Base-by-base conservation (phyloP, 768 basidiomycete species). In the Candolleomyces aberdarensis region DNA sequence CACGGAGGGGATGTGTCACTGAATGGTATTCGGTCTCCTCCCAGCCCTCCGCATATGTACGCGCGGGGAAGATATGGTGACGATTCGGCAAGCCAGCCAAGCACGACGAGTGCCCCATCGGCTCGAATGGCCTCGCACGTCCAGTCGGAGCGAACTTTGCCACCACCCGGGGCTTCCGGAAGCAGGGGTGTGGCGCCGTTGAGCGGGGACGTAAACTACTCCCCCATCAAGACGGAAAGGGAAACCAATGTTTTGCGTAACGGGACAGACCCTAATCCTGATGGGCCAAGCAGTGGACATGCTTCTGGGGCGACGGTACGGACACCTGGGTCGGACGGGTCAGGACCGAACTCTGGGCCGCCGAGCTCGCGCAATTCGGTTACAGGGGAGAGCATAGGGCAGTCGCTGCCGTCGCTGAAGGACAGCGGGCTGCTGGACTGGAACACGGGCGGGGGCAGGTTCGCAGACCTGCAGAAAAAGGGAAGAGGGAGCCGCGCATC, bases 361-460 rank as follows among this genome's bases (percentile, higher is more conserved):
- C 36, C 32, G 3, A 29, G 51, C 22, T 60, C 59, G 39, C 64
- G 70, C 64, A 69, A 56, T 47, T 55, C 62, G n/a, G 56, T 44
- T 8, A 40, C 39, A 44, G 69, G 67, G 36, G 75, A 77, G 26
- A 71, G 70, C 20, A 11, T 17, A 17, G 64, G 69, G 36, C 81
- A 75, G 64, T 84, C 86, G 19, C 72, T 91, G 61, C 89, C 89
- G 36, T 91, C 89, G 41, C 75, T 91, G 57, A 91, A 90, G 72
- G 83, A 85, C 36, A 89, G 87, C 64, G 89, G 89, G 20, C 76
- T 91, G 49, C 75, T 91, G 44, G 87, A 89, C 60, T 81, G 84
- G 84, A 71, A 64, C 47, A 60, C 72, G 22, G 65, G 78, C 53
- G 61, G 72, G 60, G 72, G 39, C 36, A 72, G 63, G 55, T 56